Base-by-base conservation (phyloP, 306 rosid species). In the Quercus variabilis region DNA sequence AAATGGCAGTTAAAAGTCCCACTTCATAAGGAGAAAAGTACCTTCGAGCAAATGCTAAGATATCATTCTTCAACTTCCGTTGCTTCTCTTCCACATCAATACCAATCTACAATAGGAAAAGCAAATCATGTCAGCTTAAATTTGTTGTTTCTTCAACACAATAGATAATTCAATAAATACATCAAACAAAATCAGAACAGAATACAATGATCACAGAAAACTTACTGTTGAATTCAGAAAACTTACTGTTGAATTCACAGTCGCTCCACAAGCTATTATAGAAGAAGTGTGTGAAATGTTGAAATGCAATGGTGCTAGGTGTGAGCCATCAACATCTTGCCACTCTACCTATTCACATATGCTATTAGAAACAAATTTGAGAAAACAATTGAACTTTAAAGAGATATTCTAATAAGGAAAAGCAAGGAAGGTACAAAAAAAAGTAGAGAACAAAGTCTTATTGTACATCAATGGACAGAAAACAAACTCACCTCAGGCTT, bases 221-320 rank as follows among this genome's bases (percentile, higher is more conserved):
- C 99, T 83, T 89, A 26, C 30, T 26, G 3, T 26, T 26, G 30
- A 26, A 26, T 26, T 26, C 30, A 26, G 30, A 26, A 26, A 26
- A 26, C 30, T 28, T 28, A 92, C 97, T 0, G 85, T 85, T 19
- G 91, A 89, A 76, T 90, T 86, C 69, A 79, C 64, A 31, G 97
- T 83, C 74, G 92, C 92, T 81, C 99, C 99, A 83, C 97, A 92
- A 74, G 93, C 99, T 78, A 94, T 89, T 88, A 92, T 75, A 60
- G 95, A 90, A 74, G 97, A 86, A 78, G 97, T 91, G 83, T 94
- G 97, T 5, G 99, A 92, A 80, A 94, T 85, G 88, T 94, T 94
- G 89, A 94, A 94, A 78, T 91, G 99, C 88, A 94, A 86, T 2
- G 88, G 92, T 55, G 93, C 92, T 75, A 83, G 88, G 55, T 81